A percentile compares a stretch with the other conserved stretches of the same genome.
Evolutionary conservation across 345 rosid genomes (phyloP).

Genomic region (Microthlaspi erraticum): DNA sequence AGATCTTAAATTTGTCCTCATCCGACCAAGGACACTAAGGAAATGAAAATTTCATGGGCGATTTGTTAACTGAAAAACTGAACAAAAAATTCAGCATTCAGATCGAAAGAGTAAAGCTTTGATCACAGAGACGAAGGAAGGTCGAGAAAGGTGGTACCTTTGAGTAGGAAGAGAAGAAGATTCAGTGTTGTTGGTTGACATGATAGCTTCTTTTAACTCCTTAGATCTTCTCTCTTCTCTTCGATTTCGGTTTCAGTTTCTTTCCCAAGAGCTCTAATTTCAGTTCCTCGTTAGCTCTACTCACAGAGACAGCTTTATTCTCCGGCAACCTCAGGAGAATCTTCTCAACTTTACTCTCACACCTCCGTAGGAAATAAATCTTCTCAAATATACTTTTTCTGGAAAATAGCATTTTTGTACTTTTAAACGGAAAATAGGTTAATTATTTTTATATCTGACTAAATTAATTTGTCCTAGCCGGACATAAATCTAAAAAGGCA

Average conservation of each 20-base stretch:
- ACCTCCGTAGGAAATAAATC: no score
- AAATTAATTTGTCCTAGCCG: no score
- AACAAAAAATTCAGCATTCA: not conserved
- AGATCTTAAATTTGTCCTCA: not conserved
- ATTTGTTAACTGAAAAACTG: not conserved
- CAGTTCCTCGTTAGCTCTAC: no score
- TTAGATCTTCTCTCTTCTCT: conserved; percentile 9
- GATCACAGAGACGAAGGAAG: not conserved
- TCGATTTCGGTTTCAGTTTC: not conserved
- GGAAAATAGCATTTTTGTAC: no score
- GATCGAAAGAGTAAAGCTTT: not conserved
- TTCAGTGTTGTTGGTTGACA: conserved; percentile 30
- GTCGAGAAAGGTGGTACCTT: conserved; percentile 16
- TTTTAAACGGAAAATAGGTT: no score
- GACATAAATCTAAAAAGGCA: no score
- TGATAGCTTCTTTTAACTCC: not conserved
- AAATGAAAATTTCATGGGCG: not conserved
- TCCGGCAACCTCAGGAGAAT: no score
- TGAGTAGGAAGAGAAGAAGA: conserved; percentile 38
- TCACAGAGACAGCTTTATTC: no score
- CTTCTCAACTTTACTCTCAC: no score
- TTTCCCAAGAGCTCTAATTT: no score
- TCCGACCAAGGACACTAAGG: not conserved
- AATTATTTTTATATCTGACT: no score
- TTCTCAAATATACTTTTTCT: no score